Evolutionary conservation across 1,139 yeast genomes (phyloP), one percentile per base, ranked within the genome.

Genomic region (Hanseniaspora sp.): DNA sequence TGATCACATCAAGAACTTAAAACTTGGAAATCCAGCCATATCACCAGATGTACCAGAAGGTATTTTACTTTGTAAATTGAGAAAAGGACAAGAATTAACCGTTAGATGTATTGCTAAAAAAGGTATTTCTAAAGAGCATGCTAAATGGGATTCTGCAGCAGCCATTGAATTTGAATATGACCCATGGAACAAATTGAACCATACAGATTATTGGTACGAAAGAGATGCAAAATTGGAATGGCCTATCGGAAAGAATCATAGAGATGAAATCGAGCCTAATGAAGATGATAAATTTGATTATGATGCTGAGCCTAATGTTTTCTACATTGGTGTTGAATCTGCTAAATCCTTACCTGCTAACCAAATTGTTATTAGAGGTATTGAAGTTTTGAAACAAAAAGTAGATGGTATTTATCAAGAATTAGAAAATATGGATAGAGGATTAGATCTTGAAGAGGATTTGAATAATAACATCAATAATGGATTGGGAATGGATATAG

Each of bases 91-190:
- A 71, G 96, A 92, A 67, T 74, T 92, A 62, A 78, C 85, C 61
- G 72, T 92, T 58, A 82, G 85, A 59, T 92, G 99, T 71, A 85
- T 92, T 59, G 98, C 99, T 55, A 92, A 94, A 69, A 92, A 92
- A 72, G 98, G 99, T 46, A 92, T 94, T 58, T 90, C 97, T 46
- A 92, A 94, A 68, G 99, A 92, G 68, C 99, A 92, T 66, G 96
- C 98, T 53, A 92, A 92, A 66, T 92, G 98, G 98, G 83, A 95
- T 7, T 96, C 98, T 1, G 86, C 95, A 62, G 78, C 96, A 0
- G 98, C 98, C n/a, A 78, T 94, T 56, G 97, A 95, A 29, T 92
- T 92, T 64, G 99, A 92, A 70, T 92, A 92, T 65, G 99, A 92
- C 66, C 99, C 99, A n/a, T 92, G 96, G 95, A 92, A 92, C 70